Percentiles rank a stretch among this genome's conserved stretches.
Evolutionary conservation across 2,329 filamentous ascomycete genomes (phyloP).

Genomic region (Cryphonectria nitschkei): DNA sequence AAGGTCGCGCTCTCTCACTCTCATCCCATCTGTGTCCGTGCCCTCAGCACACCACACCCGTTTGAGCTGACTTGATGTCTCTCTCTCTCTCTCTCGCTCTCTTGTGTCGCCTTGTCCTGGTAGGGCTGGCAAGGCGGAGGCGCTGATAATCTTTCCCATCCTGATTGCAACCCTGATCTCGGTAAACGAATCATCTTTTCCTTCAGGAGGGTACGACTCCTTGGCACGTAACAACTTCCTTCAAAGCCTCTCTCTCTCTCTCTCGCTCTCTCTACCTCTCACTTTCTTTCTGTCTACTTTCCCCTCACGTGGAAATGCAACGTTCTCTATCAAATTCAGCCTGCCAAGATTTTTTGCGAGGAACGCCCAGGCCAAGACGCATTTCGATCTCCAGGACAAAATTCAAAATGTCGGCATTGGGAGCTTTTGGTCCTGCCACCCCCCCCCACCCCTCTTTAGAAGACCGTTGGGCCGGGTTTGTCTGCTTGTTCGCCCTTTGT

Average conservation of each 20-base stretch:
- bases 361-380: background rate
- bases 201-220: background rate
- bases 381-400: background rate
- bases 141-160: background rate
- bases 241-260: background rate
- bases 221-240: background rate
- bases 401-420: background rate
- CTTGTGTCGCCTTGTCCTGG: background rate
- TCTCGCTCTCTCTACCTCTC: background rate
- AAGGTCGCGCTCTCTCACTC: background rate
- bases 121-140: conserved; percentile 2
- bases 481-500: background rate
- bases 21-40: background rate
- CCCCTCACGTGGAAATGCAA: too few relatives aligned
- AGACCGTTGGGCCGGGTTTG: background rate
- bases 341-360: background rate
- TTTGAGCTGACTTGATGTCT: background rate
- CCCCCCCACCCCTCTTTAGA: background rate
- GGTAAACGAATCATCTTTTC: background rate
- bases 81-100: background rate
- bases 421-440: background rate
- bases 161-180: background rate
- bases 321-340: background rate
- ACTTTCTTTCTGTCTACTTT: too few relatives aligned
- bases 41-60: background rate